These are phyloP conservation scores for Pyrenula massariospora DNA, from an alignment of 495 filamentous ascomycete species.

Conservation along the genomic window DNA sequence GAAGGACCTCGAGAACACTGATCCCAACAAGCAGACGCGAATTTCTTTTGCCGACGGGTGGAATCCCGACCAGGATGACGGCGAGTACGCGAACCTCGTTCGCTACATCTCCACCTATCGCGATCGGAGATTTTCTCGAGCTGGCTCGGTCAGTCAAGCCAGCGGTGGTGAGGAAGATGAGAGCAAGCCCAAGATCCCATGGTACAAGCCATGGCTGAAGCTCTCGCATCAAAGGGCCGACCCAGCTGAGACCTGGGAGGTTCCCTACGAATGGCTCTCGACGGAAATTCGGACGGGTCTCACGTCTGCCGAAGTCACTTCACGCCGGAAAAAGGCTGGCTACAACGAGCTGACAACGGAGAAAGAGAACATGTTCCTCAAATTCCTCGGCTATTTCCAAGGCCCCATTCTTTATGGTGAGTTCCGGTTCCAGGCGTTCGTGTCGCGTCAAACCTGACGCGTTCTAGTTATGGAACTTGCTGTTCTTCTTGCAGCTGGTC, in stretches of 20 bases:
- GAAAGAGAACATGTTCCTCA: constrained; percentile 65
- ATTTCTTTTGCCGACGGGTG: neutral
- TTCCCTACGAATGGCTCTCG: constrained; percentile 61
- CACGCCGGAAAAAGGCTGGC: constrained; percentile 53
- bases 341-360: constrained; percentile 67
- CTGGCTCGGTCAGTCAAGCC: constrained; percentile 8
- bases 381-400: constrained; percentile 70
- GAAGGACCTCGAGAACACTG: constrained; percentile 1
- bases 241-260: constrained; percentile 34
- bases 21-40: constrained; percentile 1
- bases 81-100: constrained; percentile 45
- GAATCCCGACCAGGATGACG: constrained; percentile 21
- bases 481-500: constrained; percentile 66
- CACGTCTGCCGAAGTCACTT: constrained; percentile 42
- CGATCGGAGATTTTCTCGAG: constrained; percentile 29
- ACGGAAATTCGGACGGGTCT: constrained; percentile 60
- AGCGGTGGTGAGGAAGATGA: constrained; percentile 13
- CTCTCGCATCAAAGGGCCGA: constrained; percentile 36
- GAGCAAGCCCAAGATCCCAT: constrained; percentile 23
- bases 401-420: constrained; percentile 78
- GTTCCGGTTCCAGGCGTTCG: constrained; percentile 10
- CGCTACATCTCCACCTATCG: constrained; percentile 57
- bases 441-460: neutral
- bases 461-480: constrained; percentile 71
- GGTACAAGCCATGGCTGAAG: constrained; percentile 44